These are phyloP conservation scores for Cudoniella acicularis DNA, from an alignment of 495 filamentous ascomycete species.

Conservation along the genomic window DNA sequence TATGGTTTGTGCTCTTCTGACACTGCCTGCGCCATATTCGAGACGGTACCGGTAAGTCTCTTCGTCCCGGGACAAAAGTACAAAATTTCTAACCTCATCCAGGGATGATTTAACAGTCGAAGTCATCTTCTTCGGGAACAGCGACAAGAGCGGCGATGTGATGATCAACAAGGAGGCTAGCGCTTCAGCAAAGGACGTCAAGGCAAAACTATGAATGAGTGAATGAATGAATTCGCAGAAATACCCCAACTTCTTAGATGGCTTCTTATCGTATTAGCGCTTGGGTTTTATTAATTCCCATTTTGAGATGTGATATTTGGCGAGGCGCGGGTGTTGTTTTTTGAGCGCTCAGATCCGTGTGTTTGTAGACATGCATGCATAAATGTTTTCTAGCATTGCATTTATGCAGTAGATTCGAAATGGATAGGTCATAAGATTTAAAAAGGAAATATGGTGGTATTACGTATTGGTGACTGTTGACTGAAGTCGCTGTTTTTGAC, in stretches of 20 bases:
- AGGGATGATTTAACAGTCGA: slow-evolving; percentile 96
- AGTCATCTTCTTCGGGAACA: slow-evolving; percentile 95
- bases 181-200: slow-evolving; percentile 46
- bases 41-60: slow-evolving; percentile 74
- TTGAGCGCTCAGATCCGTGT: no score
- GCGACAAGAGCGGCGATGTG: slow-evolving; percentile 69
- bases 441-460: no score
- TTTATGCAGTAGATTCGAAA: no score
- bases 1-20: slow-evolving; percentile 90
- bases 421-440: no score
- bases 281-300: neutral
- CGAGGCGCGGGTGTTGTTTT: no score
- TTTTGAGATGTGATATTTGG: neutral
- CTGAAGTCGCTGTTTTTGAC: no score
- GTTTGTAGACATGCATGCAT: no score
- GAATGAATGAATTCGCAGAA: neutral
- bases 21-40: slow-evolving; percentile 85
- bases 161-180: slow-evolving; percentile 83
- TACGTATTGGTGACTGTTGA: no score
- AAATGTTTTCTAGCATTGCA: no score
- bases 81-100: slow-evolving; percentile 1
- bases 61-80: neutral
- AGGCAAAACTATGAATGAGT: slow-evolving; percentile 52
- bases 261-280: neutral
- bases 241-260: neutral